These are phyloP conservation scores for Elasticomyces elasticus DNA, from an alignment of 495 filamentous ascomycete genomes.

Conservation along the genomic window DNA sequence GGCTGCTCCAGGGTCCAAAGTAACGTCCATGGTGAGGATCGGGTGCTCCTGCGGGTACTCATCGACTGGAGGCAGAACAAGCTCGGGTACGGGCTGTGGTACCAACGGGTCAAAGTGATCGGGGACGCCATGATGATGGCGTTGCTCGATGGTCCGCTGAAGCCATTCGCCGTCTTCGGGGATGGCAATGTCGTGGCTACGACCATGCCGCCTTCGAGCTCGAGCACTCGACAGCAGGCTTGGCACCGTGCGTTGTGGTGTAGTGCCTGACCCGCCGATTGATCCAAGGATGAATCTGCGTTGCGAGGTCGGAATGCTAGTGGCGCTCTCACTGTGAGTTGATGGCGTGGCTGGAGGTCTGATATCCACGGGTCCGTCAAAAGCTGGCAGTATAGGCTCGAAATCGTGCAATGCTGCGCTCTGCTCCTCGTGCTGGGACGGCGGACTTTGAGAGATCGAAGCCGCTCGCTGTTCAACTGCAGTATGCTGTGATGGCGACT, in stretches of 20 bases:
- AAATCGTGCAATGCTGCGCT: neutral
- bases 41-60: no score
- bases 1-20: constrained; percentile 10
- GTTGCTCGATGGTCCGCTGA: neutral
- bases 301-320: neutral
- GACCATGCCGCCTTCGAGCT: constrained; percentile 9
- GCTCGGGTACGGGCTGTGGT: constrained; percentile 5
- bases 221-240: constrained; percentile 6
- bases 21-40: neutral
- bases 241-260: neutral
- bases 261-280: neutral
- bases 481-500: neutral
- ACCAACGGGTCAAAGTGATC: neutral
- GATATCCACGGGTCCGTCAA: neutral
- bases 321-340: neutral
- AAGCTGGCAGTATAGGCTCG: neutral
- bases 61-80: neutral
- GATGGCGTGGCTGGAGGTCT: neutral
- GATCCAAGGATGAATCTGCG: neutral
- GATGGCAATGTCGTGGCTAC: constrained; percentile 1
- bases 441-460: neutral
- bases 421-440: neutral
- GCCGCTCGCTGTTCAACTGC: neutral
- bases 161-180: neutral
- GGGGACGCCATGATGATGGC: neutral